A percentile compares a stretch with the other conserved stretches of the same genome.
phyloP scores from a whole-genome alignment of 306 rosid genomes.

The Cicer chorassanicum region DNA sequence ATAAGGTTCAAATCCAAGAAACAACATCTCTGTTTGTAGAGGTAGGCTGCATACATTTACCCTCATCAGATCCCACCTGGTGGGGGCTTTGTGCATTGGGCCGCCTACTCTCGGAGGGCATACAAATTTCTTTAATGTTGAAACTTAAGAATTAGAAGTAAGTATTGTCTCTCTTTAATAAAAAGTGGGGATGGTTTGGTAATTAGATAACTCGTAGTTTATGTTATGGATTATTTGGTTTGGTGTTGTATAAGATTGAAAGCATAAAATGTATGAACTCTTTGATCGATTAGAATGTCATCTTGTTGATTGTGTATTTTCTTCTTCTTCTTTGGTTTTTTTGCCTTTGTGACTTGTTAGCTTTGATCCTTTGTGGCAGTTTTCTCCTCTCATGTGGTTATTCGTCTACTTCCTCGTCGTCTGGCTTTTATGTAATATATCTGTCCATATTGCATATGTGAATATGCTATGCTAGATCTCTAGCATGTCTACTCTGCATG shows the following conservation, averaged over 20 bases:
- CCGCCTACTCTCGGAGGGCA: not conserved
- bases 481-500: conserved; percentile 30
- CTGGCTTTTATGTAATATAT: not conserved
- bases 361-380: not conserved
- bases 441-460: not conserved
- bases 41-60: not conserved
- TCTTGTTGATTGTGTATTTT: not conserved
- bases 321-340: not conserved
- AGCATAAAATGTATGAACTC: conserved; percentile 11
- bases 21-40: not conserved
- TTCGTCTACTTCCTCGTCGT: conserved; percentile 17
- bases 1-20: not conserved
- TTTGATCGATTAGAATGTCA: not conserved
- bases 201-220: conserved; percentile 8
- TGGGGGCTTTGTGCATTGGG: not conserved
- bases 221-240: conserved; percentile 22
- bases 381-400: conserved; percentile 32
- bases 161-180: not conserved
- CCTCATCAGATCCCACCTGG: not conserved
- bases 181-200: conserved; percentile 23
- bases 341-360: conserved; percentile 12
- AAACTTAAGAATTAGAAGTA: conserved; percentile 18
- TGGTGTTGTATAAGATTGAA: conserved; percentile 27
- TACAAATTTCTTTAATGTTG: conserved; percentile 4
- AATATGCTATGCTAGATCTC: conserved; percentile 13